These are phyloP conservation scores for Boletellus sp. DNA, from an alignment of 768 basidiomycete genomes.

Conservation along the genomic window DNA sequence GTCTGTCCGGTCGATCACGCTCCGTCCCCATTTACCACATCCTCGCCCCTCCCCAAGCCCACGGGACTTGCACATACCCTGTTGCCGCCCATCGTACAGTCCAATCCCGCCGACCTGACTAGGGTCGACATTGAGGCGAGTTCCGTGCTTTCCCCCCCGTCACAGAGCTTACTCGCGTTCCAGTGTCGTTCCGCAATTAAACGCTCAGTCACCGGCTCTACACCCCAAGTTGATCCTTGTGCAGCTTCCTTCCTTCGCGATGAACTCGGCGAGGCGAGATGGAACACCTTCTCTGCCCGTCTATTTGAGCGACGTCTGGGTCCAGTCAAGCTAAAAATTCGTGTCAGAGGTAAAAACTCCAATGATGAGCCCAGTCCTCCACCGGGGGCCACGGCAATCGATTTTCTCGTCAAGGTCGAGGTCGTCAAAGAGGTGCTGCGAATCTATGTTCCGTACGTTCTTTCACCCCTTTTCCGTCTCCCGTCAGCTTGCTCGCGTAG, in stretches of 20 bases:
- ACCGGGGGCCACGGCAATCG: conserved; percentile 43
- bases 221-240: conserved; percentile 38
- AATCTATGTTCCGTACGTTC: conserved; percentile 46
- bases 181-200: conserved; percentile 29
- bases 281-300: conserved; percentile 45
- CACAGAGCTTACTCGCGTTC: conserved; percentile 9
- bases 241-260: conserved; percentile 45
- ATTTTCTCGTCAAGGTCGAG: conserved; percentile 52
- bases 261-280: conserved; percentile 41
- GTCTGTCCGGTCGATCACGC: conserved; percentile 16
- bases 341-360: conserved; percentile 28
- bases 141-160: neutral
- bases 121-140: conserved; percentile 25
- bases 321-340: conserved; percentile 36
- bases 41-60: conserved; percentile 23
- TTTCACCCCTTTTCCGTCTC: neutral
- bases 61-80: conserved; percentile 27
- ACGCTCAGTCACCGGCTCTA: conserved; percentile 17
- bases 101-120: conserved; percentile 29
- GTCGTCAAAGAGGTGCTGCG: conserved; percentile 48
- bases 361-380: conserved; percentile 25
- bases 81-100: conserved; percentile 32
- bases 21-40: conserved; percentile 13
- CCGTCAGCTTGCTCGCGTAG: conserved; percentile 3
- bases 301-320: conserved; percentile 45